A percentile compares a stretch with the other conserved stretches of the same genome.
Evolutionary conservation across 164 flowering plant genomes (phyloP).

Genomic region (Berberis thunbergii): DNA sequence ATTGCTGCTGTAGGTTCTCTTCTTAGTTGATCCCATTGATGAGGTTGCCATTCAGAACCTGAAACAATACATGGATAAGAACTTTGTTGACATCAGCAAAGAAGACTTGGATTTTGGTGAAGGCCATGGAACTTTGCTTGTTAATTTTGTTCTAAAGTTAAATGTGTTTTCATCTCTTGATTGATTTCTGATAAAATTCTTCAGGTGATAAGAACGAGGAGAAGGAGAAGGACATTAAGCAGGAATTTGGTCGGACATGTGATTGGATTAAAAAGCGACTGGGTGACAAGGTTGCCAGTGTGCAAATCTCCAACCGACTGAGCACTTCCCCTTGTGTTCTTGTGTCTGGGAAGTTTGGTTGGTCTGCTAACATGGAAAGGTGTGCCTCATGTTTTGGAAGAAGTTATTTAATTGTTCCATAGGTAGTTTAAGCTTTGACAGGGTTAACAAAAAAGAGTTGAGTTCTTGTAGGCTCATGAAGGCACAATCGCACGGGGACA

Average conservation of each 20-base stretch:
- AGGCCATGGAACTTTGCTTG: too few relatives aligned
- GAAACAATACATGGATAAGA: slow-evolving; percentile 87
- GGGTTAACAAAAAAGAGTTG: too few relatives aligned
- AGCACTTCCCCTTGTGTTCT: slow-evolving; percentile 98
- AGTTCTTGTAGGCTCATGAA: slow-evolving; percentile 67
- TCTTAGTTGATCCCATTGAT: slow-evolving; percentile 90
- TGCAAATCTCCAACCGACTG: slow-evolving; percentile 83
- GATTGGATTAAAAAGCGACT: slow-evolving; percentile 98
- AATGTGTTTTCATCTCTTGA: too few relatives aligned
- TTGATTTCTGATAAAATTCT: too few relatives aligned
- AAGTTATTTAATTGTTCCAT: too few relatives aligned
- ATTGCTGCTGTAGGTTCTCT: slow-evolving; percentile 48
- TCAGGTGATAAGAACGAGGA: slow-evolving; percentile 94
- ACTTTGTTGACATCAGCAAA: slow-evolving; percentile 93
- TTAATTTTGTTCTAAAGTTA: too few relatives aligned
- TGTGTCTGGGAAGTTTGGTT: slow-evolving; percentile 98
- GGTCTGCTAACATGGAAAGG: slow-evolving; percentile 99
- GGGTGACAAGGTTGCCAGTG: slow-evolving; percentile 95
- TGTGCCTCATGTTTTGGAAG: slow-evolving; percentile 9
- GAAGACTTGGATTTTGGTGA: slow-evolving; percentile 91
- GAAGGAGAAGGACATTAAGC: slow-evolving; percentile 73
- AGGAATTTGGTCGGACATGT: slow-evolving; percentile 77
- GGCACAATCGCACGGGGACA: slow-evolving; percentile 91
- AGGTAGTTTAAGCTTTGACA: too few relatives aligned
- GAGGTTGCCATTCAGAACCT: slow-evolving; percentile 85